phyloP scores from a whole-genome alignment of 139 green algal genomes.

The Asterochloris erici region DNA sequence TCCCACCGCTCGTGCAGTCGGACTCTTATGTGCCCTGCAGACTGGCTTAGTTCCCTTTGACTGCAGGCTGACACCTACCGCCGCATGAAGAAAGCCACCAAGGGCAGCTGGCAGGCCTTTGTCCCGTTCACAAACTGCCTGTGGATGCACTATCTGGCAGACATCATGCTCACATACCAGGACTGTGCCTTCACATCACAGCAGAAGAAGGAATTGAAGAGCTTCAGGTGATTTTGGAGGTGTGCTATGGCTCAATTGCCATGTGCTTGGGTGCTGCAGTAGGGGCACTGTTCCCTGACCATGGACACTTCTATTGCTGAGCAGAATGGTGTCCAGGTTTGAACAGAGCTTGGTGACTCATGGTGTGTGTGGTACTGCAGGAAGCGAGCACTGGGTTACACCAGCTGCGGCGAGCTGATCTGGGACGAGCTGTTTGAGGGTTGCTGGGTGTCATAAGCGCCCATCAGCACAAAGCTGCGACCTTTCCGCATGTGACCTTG shows the following conservation, averaged over 20 bases:
- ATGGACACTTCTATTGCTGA: not conserved
- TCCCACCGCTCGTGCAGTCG: too few species aligned
- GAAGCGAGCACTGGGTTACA: slow-evolving; percentile 45
- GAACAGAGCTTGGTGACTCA: not conserved
- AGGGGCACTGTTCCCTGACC: not conserved
- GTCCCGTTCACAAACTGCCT: slow-evolving; percentile 82
- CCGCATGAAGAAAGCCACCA: slow-evolving; percentile 72
- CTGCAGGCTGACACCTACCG: slow-evolving; percentile 81
- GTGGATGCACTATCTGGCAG: slow-evolving; percentile 93
- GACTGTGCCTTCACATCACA: slow-evolving; percentile 10
- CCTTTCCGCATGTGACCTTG: too few species aligned
- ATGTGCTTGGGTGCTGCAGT: slow-evolving; percentile 30
- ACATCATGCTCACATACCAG: slow-evolving; percentile 72
- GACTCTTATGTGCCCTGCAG: not conserved
- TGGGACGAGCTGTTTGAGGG: slow-evolving; percentile 71
- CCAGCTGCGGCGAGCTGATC: slow-evolving; percentile 48
- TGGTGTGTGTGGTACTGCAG: slow-evolving; percentile 19
- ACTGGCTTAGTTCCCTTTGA: not conserved
- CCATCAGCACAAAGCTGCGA: not conserved
- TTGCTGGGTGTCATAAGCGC: slow-evolving; percentile 19
- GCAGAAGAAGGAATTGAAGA: slow-evolving; percentile 40
- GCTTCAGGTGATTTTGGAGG: slow-evolving; percentile 35
- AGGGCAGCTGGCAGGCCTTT: slow-evolving; percentile 58
- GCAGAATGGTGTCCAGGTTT: not conserved
- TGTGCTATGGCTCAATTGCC: slow-evolving; percentile 15